Base-by-base conservation (phyloP, 495 filamentous ascomycete species). In the Penicillium coprophilum region DNA sequence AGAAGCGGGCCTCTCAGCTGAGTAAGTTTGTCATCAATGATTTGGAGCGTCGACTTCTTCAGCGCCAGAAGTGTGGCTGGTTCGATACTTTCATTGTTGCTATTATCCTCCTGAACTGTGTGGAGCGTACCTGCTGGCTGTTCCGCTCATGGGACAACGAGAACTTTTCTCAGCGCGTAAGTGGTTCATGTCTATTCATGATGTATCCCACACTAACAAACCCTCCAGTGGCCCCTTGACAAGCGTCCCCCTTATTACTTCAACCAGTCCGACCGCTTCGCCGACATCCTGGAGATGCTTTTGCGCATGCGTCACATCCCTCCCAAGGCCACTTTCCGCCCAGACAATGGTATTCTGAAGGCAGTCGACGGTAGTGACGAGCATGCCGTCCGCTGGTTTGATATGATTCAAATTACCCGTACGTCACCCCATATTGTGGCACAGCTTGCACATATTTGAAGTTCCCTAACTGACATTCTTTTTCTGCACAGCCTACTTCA, bases 71-170 rank as follows among this genome's bases (percentile, higher is more conserved):
- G 69, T 81, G 78, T 40, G 86, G 80, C 56, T 82, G 82, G 61
- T 91, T 91, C 56, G 84, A 86, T 62, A 90, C 87, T 43, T 92
- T 89, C 69, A 75, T 93, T 15, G 83, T 86, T 4, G 82, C 86
- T 12, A 71, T 93, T 53, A 81, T 94, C 34, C 78, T 93, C 17
- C 75, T 94, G 36, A 89, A 87, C 67, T 91, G 88, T 54, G 82
- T 92, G 10, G 90, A 94, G 71, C 87, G 90, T 66, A 87, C 87
- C n/a, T 88, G 85, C 50, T 92, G 89, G 86, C 79, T 89, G 0
- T 92, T 89, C 76, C 85, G 84, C 32, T 84, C 80, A 0, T 90
- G 86, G 85, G 85, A 88, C 41, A 81, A 86, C 58, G 79, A 84
- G 67, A 80, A 47, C 62, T 79, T 59, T 68, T 68, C 57, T 19